Conservation (phyloP, 257 asterid genomes). For the Nicotiana knightiana region DNA sequence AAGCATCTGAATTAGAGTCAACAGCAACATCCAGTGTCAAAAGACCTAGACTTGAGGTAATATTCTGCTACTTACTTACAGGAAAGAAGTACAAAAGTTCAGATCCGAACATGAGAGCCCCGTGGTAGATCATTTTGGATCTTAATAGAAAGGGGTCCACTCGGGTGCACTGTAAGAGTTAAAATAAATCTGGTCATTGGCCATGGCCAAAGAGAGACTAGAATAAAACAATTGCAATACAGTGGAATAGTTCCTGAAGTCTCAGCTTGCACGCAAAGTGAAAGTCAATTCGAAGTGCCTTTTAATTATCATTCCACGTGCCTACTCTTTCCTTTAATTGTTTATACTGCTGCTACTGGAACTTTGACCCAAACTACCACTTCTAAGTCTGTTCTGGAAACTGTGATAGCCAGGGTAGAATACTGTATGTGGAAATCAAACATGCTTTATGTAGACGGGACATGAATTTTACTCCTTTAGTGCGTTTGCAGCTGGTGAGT, state of each 20-base stretch:
- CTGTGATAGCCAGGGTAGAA: neutral
- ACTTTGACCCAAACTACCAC: neutral
- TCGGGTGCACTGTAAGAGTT: neutral
- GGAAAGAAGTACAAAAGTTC: neutral
- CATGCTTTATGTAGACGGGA: neutral
- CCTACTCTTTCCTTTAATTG: neutral
- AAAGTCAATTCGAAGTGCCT: neutral
- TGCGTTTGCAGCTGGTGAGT: neutral
- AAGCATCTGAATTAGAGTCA: slow-evolving; percentile 76
- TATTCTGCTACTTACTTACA: slow-evolving; percentile 4
- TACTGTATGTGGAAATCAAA: neutral
- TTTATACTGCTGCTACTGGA: neutral
- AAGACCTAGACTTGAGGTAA: slow-evolving; percentile 68
- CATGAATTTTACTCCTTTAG: neutral
- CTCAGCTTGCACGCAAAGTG: neutral
- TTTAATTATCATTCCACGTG: neutral
- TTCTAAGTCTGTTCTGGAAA: neutral
- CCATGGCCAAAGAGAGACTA: slow-evolving; percentile 4
- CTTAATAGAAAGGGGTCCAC: neutral
- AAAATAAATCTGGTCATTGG: slow-evolving; percentile 1
- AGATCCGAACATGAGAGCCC: neutral
- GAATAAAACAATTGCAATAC: neutral
- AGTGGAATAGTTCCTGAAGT: neutral
- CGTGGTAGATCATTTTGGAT: neutral
- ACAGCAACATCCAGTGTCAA: slow-evolving; percentile 66